Evolutionary conservation across 768 basidiomycete species (phyloP).

Genomic region (Scleroderma citrinum): DNA sequence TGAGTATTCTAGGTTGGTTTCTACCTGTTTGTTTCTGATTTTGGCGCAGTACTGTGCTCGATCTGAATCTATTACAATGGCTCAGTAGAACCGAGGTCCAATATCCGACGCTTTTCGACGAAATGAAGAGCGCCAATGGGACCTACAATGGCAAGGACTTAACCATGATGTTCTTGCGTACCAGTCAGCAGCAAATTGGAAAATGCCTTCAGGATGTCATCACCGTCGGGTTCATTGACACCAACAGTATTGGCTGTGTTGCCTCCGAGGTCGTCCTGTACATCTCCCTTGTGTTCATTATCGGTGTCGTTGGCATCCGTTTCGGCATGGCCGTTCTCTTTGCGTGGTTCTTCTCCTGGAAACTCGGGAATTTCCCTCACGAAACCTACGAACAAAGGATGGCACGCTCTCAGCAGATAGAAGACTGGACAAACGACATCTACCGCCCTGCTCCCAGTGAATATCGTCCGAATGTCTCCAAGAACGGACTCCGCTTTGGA

Average conservation of each 20-base stretch:
- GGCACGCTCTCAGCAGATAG: conserved; percentile 85
- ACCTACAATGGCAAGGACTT: conserved; percentile 81
- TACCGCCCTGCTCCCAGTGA: conserved; percentile 88
- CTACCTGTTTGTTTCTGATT: conserved; percentile 6
- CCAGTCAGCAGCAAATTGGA: conserved; percentile 59
- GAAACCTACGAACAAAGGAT: conserved; percentile 93
- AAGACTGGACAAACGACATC: conserved; percentile 95
- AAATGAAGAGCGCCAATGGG: conserved; percentile 61
- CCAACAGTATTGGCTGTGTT: conserved; percentile 91
- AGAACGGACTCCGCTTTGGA: conserved; percentile 51
- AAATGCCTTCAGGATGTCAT: conserved; percentile 83
- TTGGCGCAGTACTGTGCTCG: conserved; percentile 68
- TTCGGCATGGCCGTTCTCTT: conserved; percentile 97
- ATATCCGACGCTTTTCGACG: conserved; percentile 80
- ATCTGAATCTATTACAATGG: conserved; percentile 82
- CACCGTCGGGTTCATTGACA: conserved; percentile 91
- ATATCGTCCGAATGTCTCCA: conserved; percentile 84
- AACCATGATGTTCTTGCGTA: conserved; percentile 78
- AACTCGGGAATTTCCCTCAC: conserved; percentile 85
- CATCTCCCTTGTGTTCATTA: conserved; percentile 93
- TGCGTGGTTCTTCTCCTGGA: conserved; percentile 97
- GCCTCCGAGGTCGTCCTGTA: conserved; percentile 93
- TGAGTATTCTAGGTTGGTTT: conserved; percentile 37
- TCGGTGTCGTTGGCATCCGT: conserved; percentile 91
- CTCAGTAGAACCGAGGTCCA: conserved; percentile 73